phyloP scores from a whole-genome alignment of 441 rosid species.

The Bocquillonia castaneifolia region DNA sequence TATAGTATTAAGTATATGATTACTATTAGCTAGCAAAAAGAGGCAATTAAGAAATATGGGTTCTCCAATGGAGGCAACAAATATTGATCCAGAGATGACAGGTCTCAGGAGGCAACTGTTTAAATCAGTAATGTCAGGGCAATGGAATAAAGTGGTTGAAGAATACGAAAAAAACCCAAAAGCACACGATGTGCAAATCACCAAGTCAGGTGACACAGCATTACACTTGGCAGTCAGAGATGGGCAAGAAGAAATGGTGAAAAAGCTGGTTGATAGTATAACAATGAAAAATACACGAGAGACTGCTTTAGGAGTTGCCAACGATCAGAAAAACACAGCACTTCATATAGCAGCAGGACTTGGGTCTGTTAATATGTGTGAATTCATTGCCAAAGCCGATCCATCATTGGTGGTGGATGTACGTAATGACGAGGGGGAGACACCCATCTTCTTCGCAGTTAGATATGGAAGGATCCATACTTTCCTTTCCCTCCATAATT shows the following conservation, averaged over 20 bases:
- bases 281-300: background rate
- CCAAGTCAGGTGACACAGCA: constrained; percentile 31
- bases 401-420: constrained; percentile 11
- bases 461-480: constrained; percentile 27
- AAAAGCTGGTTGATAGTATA: constrained; percentile 5
- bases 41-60: background rate
- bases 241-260: constrained; percentile 16
- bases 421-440: constrained; percentile 25
- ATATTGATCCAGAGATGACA: background rate
- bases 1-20: no score
- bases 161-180: background rate
- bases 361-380: constrained; percentile 34
- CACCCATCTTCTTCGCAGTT: constrained; percentile 33
- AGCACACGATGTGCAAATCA: constrained; percentile 13
- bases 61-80: background rate
- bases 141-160: constrained; percentile 26
- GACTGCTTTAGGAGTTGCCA: constrained; percentile 1
- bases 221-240: constrained; percentile 36
- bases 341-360: constrained; percentile 34
- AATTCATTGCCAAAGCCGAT: background rate
- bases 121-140: constrained; percentile 26
- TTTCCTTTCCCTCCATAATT: constrained; percentile 25
- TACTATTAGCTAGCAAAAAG: background rate
- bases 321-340: constrained; percentile 29
- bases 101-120: background rate